phyloP scores from a whole-genome alignment of 139 green algal species.

The Desmodesmus armatus region DNA sequence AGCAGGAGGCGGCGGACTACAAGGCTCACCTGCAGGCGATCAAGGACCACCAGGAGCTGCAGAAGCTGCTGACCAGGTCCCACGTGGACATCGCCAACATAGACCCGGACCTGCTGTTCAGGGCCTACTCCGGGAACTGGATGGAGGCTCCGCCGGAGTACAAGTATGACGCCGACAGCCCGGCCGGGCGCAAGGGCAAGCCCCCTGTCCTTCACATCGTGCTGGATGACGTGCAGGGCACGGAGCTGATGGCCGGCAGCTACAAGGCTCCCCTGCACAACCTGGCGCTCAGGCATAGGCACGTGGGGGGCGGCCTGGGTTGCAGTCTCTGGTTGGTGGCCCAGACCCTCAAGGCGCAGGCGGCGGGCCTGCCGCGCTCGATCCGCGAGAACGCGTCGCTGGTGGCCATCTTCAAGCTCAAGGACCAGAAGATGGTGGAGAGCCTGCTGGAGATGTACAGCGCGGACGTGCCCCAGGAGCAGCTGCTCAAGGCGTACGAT shows the following conservation, averaged over 20 bases:
- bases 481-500: conserved; percentile 9
- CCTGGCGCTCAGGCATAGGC: conserved; percentile 7
- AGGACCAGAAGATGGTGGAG: conserved; percentile 2
- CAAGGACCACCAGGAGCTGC: neutral
- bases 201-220: conserved; percentile 20
- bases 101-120: neutral
- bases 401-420: conserved; percentile 15
- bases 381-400: conserved; percentile 15
- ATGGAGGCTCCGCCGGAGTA: neutral
- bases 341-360: conserved; percentile 6
- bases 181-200: neutral
- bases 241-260: conserved; percentile 13
- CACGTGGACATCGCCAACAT: neutral
- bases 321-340: conserved; percentile 14
- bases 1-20: neutral
- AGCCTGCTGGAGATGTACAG: neutral
- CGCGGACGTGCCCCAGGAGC: conserved; percentile 10
- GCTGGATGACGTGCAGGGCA: conserved; percentile 26
- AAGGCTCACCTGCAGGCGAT: neutral
- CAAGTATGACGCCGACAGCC: neutral
- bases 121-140: neutral
- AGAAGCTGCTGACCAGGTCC: neutral
- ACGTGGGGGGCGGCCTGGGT: conserved; percentile 6
- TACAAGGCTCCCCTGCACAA: conserved; percentile 22
- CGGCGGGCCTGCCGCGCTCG: neutral